Evolutionary conservation across 2,329 filamentous ascomycete species (phyloP), one percentile per base, ranked within the genome.

Genomic region (Xylariaceae sp.): DNA sequence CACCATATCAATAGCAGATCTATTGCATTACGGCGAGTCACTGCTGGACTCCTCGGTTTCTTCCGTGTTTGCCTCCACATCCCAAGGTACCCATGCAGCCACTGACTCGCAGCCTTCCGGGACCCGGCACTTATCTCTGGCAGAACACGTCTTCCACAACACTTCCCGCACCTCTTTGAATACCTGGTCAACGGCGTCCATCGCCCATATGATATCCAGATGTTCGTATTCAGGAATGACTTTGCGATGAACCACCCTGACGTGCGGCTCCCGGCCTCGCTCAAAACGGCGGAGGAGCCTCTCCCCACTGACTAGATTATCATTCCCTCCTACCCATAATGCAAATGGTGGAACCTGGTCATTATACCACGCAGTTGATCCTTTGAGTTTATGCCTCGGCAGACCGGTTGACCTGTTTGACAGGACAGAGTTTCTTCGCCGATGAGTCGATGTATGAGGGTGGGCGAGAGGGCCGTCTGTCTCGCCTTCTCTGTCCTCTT

Each of bases 201-300:
- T 91, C 0, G 93, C 92, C 94, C 94, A 97, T 33, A 98, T 86
- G 1, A 97, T 91, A 75, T 97, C 94, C 4, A 98, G 81, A 74
- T 98, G 94, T 76, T 97, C 94, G 71, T 96, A 96, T 43, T 89
- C 91, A 2, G 91, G 86, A 39, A 97, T 89, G 19, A 96, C 79
- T 70, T 91, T 96, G 61, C 84, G 83, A 74, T 96, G 90, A 4
- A 96, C 90, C 4, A 97, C 77, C 34, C 83, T 79, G 7, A 96
- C 91, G 68, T 91, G 81, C 1, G 94, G 94, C 73, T 98, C 94
- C 23, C 90, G 81, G 0, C 89, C 90, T 37, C 83, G 82, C 66
- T 90, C 83, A 62, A 97, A 90, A 1, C 94, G 82, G 17, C 84
- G 80, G 2, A 97, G 78, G 7, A 97, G 79, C 51, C 87, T 85